phyloP scores from a whole-genome alignment of 2,329 filamentous ascomycete species.

The Botrytis elliptica region DNA sequence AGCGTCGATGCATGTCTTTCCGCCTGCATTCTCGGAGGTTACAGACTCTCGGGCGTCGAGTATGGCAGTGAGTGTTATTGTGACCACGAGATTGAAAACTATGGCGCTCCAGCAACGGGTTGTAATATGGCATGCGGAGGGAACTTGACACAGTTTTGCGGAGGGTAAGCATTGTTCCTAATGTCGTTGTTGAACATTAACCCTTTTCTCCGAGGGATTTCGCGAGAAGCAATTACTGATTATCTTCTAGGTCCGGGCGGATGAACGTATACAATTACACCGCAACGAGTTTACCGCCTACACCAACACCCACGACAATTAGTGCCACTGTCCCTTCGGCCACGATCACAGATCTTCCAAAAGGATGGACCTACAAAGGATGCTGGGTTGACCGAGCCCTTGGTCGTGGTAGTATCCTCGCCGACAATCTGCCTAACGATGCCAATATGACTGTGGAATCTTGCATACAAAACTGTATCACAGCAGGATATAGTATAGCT shows the following conservation, averaged over 20 bases:
- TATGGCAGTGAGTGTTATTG: slow-evolving; percentile 38
- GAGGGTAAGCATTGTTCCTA: slow-evolving; percentile 26
- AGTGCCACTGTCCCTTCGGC: slow-evolving; percentile 14
- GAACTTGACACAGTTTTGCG: slow-evolving; percentile 38
- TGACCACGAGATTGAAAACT: slow-evolving; percentile 23
- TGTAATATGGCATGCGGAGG: slow-evolving; percentile 35
- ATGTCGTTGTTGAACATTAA: background rate
- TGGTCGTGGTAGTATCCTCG: slow-evolving; percentile 28
- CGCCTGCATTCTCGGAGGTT: slow-evolving; percentile 39
- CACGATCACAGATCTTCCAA: slow-evolving; percentile 27
- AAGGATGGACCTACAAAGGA: slow-evolving; percentile 31
- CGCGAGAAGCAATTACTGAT: background rate
- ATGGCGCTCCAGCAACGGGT: slow-evolving; percentile 17
- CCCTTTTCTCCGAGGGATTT: background rate
- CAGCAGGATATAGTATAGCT: slow-evolving; percentile 33
- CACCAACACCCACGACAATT: slow-evolving; percentile 14
- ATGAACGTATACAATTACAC: slow-evolving; percentile 31
- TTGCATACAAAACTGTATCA: slow-evolving; percentile 39
- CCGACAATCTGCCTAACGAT: slow-evolving; percentile 22
- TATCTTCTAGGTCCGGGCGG: slow-evolving; percentile 21
- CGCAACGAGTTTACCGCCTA: slow-evolving; percentile 22
- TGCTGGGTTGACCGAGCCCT: slow-evolving; percentile 31
- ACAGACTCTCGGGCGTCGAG: slow-evolving; percentile 38
- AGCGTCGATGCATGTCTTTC: slow-evolving; percentile 29
- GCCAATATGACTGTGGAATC: slow-evolving; percentile 28